Conservation (phyloP, 169 alveolate species). For the Cryptosporidium sp. region DNA sequence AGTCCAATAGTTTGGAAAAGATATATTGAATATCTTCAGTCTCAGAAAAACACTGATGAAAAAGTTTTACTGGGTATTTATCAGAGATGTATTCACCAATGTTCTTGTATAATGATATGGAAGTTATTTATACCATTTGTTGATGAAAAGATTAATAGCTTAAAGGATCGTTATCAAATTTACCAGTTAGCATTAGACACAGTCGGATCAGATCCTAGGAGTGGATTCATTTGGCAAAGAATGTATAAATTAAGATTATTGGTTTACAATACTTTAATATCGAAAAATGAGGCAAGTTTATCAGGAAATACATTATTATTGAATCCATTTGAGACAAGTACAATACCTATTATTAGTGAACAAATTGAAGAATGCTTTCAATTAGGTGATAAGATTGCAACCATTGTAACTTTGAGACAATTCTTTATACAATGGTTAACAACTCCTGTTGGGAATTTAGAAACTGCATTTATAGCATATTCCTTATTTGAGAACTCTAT, state of each 20-base stretch:
- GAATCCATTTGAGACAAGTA: constrained; percentile 74
- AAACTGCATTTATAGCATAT: constrained; percentile 73
- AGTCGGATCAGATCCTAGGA: constrained; percentile 63
- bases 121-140: constrained; percentile 48
- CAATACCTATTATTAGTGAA: constrained; percentile 47
- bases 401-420: constrained; percentile 54
- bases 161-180: constrained; percentile 46
- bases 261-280: constrained; percentile 61
- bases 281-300: constrained; percentile 34
- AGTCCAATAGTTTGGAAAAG: constrained; percentile 73
- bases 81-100: constrained; percentile 62
- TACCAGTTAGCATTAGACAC: constrained; percentile 64
- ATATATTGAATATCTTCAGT: constrained; percentile 58
- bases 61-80: constrained; percentile 17
- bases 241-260: constrained; percentile 59
- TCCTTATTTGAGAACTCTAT: constrained; percentile 66
- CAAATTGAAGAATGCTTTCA: constrained; percentile 39
- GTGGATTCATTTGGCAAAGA: constrained; percentile 72
- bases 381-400: constrained; percentile 57
- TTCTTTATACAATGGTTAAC: constrained; percentile 71
- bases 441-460: constrained; percentile 67
- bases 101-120: constrained; percentile 74
- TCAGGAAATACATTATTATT: constrained; percentile 45
- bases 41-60: constrained; percentile 22
- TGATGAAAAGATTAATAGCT: constrained; percentile 22